Conservation (phyloP, 2,329 filamentous ascomycete species). For the Cladosporium phlei region DNA sequence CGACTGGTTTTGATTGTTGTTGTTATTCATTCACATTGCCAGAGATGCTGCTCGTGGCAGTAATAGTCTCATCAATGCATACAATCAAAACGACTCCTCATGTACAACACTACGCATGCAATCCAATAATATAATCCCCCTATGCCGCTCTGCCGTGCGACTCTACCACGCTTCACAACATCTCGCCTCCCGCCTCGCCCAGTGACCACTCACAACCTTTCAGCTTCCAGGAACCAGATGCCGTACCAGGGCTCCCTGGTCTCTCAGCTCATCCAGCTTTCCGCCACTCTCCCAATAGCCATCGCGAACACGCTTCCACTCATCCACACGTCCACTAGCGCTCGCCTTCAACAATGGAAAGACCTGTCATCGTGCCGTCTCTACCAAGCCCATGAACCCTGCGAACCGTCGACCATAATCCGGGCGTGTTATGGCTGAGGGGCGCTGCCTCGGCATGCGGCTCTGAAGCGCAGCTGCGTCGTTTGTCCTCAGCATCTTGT, state of each 20-base stretch:
- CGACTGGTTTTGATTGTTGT: no score
- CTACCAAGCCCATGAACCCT: constrained; percentile 1
- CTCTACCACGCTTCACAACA: constrained; percentile 3
- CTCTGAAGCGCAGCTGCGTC: constrained; percentile 9
- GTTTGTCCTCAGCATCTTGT: background rate
- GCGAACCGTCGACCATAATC: background rate
- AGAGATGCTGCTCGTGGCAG: no score
- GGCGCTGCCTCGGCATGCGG: constrained; percentile 8
- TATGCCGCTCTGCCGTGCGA: constrained; percentile 10
- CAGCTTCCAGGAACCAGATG: no score
- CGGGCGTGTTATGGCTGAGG: constrained; percentile 2
- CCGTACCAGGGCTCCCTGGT: no score
- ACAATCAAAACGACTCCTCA: no score
- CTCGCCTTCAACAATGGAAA: background rate
- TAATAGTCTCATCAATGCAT: no score
- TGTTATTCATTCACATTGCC: no score
- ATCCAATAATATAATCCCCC: no score
- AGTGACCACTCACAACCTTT: background rate
- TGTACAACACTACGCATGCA: no score
- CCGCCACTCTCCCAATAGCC: background rate
- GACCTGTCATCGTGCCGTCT: background rate
- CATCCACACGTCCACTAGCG: background rate
- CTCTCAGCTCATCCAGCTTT: no score
- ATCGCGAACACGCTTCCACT: background rate
- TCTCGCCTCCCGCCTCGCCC: constrained; percentile 2